Conservation (phyloP, 2,329 filamentous ascomycete genomes). For the Eurotiales sp. region DNA sequence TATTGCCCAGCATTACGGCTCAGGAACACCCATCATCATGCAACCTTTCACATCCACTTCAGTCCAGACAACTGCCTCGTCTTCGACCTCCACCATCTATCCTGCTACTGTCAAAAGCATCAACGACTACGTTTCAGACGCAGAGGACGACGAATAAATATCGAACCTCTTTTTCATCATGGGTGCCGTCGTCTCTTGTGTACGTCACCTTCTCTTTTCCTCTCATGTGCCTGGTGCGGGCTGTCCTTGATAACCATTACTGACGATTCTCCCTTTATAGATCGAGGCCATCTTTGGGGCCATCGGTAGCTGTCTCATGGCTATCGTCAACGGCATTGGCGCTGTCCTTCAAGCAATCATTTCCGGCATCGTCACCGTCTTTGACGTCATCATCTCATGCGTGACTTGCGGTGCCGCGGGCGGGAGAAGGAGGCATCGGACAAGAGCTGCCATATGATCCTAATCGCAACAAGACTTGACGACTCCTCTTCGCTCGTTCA, state of each 20-base stretch:
- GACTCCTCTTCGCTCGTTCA: no score
- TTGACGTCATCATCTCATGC: conserved; percentile 64
- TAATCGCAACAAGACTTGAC: not conserved
- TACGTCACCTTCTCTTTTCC: conserved; percentile 49
- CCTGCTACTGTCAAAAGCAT: conserved; percentile 7
- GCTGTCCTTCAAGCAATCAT: conserved; percentile 64
- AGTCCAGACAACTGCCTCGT: conserved; percentile 9
- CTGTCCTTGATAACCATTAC: conserved; percentile 15
- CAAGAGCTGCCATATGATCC: conserved; percentile 4
- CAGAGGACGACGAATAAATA: conserved; percentile 10
- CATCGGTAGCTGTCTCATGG: conserved; percentile 65
- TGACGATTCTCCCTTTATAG: conserved; percentile 42
- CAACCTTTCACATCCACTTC: conserved; percentile 1
- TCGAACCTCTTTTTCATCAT: conserved; percentile 48
- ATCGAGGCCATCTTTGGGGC: conserved; percentile 58
- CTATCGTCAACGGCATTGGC: conserved; percentile 64
- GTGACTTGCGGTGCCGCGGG: conserved; percentile 46
- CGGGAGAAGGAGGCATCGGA: conserved; percentile 7
- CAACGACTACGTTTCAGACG: conserved; percentile 13
- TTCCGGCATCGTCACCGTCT: conserved; percentile 61
- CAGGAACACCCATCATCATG: conserved; percentile 1
- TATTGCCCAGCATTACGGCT: not conserved
- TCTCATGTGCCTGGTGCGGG: not conserved
- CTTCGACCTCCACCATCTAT: not conserved
- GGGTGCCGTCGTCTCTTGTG: conserved; percentile 80